These are phyloP conservation scores for Arabidopsis suecica DNA, from an alignment of 345 rosid species.

Conservation along the genomic window DNA sequence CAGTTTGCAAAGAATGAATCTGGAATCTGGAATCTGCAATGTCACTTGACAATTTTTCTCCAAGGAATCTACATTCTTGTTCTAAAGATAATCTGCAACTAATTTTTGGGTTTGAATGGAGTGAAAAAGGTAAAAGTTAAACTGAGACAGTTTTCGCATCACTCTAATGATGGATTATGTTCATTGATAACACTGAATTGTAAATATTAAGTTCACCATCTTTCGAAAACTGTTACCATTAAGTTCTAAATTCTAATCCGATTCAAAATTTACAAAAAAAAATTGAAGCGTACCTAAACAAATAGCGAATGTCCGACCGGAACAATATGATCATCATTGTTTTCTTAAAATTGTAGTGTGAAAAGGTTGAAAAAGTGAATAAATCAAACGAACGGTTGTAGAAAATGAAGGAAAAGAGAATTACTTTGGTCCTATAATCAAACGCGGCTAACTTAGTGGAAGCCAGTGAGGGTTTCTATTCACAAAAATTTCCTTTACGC, in stretches of 20 bases:
- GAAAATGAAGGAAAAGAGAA: slow-evolving; percentile 10
- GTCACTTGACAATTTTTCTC: background rate
- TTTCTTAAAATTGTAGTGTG: background rate
- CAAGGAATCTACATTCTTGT: slow-evolving; percentile 10
- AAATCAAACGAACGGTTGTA: slow-evolving; percentile 27
- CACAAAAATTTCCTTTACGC: slow-evolving; percentile 24
- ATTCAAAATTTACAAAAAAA: background rate
- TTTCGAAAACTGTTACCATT: background rate
- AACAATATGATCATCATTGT: background rate
- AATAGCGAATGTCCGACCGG: background rate
- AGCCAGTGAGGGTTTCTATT: slow-evolving; percentile 24
- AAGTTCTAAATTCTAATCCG: background rate
- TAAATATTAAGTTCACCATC: background rate
- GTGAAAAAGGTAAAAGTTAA: background rate
- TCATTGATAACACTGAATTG: background rate
- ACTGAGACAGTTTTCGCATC: background rate
- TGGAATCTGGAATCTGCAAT: background rate
- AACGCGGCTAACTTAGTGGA: slow-evolving; percentile 44
- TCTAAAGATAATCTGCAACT: background rate
- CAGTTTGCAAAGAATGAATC: background rate
- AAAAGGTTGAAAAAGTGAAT: slow-evolving; percentile 10
- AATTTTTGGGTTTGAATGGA: background rate
- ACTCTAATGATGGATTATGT: background rate
- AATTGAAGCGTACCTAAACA: background rate
- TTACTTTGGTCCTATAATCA: slow-evolving; percentile 17